Percentiles rank a stretch among this genome's conserved stretches.
phyloP scores from a whole-genome alignment of 345 rosid genomes.

The Aquilaria malaccensis region DNA sequence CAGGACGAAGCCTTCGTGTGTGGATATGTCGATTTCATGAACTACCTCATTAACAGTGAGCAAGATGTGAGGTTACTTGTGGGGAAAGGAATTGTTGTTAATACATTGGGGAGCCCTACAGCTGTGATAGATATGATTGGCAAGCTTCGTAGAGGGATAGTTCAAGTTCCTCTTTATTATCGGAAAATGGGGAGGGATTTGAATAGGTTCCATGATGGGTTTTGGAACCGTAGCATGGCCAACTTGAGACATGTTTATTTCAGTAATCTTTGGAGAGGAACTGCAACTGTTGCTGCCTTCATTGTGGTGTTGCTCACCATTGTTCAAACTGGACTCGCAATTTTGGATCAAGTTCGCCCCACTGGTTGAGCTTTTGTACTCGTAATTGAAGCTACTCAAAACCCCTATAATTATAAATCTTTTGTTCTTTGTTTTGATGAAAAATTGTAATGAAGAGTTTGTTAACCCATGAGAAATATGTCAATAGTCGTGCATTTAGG shows the following conservation, averaged over 20 bases:
- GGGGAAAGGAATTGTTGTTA: neutral
- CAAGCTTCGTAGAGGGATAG: neutral
- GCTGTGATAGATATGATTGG: neutral
- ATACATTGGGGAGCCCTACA: neutral
- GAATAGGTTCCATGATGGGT: neutral
- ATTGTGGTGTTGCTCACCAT: neutral
- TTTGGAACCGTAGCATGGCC: neutral
- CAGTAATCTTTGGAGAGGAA: neutral
- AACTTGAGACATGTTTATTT: neutral
- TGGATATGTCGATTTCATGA: neutral
- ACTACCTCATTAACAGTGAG: neutral
- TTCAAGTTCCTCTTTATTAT: neutral
- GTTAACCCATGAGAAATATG: too few species aligned
- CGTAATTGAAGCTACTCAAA: too few species aligned
- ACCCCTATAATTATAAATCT: too few species aligned
- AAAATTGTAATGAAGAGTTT: too few species aligned
- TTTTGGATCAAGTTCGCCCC: neutral
- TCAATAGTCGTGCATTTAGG: too few species aligned
- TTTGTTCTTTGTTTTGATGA: too few species aligned
- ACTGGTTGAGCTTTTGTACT: too few species aligned
- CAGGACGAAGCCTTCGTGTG: neutral
- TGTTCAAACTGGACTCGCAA: neutral
- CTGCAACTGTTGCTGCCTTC: neutral
- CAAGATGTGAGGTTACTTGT: slow-evolving; percentile 12
- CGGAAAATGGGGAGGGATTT: neutral